Conservation (phyloP, 169 alveolate species). For the Eimeria necatrix region DNA sequence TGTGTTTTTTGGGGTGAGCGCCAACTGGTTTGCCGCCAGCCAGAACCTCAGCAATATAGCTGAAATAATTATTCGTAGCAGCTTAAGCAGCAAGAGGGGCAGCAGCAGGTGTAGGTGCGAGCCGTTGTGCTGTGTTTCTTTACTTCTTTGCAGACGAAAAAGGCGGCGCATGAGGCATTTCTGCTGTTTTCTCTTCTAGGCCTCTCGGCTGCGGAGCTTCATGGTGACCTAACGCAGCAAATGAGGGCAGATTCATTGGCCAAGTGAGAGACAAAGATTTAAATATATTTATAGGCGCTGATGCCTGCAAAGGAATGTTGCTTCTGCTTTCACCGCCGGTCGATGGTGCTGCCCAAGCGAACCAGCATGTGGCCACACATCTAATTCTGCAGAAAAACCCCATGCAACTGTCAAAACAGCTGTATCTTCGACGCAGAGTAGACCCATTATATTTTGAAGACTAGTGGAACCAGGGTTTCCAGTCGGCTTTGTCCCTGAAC, state of each 20-base stretch:
- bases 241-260: conserved; percentile 95
- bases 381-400: neutral
- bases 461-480: too few relatives aligned
- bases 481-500: too few relatives aligned
- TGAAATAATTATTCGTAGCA: neutral
- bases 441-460: too few relatives aligned
- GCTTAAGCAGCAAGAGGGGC: conserved; percentile 10
- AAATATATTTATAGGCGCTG: neutral
- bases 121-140: neutral
- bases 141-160: conserved; percentile 91
- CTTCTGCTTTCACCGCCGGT: neutral
- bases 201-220: conserved; percentile 95
- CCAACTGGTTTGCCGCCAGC: neutral
- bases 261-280: conserved; percentile 73
- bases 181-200: conserved; percentile 91
- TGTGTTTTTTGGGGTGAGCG: conserved; percentile 77
- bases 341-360: neutral
- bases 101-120: neutral
- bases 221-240: conserved; percentile 96
- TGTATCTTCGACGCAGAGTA: too few relatives aligned
- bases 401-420: neutral
- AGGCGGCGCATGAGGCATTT: conserved; percentile 94
- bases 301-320: neutral
- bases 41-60: too few relatives aligned
- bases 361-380: neutral